phyloP scores from a whole-genome alignment of 1,284 basidiomycete genomes.

The Hemileia vastatrix region DNA sequence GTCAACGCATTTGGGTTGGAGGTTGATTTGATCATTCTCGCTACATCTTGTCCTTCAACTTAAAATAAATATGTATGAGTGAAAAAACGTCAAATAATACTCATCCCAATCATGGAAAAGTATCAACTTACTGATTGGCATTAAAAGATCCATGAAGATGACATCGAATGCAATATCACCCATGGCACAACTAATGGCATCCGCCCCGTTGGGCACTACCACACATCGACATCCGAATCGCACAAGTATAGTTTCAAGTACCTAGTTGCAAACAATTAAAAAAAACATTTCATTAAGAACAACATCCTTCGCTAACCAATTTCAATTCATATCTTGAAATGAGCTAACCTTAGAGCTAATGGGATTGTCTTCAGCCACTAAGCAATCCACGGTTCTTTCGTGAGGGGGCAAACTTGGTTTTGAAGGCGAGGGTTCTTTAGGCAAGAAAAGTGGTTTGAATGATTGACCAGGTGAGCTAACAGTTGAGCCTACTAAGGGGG shows the following conservation, averaged over 20 bases:
- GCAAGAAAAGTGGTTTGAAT: conserved; percentile 23
- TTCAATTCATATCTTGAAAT: conserved; percentile 26
- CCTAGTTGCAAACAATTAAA: conserved; percentile 44
- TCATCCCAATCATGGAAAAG: conserved; percentile 55
- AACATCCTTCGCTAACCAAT: conserved; percentile 20
- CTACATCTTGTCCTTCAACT: conserved; percentile 86
- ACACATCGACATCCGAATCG: conserved; percentile 88
- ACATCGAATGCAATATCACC: conserved; percentile 64
- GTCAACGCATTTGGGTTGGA: conserved; percentile 77
- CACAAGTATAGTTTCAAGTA: conserved; percentile 82
- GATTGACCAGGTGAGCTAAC: conserved; percentile 24
- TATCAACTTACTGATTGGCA: conserved; percentile 41
- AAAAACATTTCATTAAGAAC: neutral
- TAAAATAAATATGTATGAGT: conserved; percentile 1
- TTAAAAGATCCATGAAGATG: conserved; percentile 48
- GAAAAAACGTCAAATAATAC: conserved; percentile 4
- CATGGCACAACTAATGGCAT: conserved; percentile 92
- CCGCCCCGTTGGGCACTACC: conserved; percentile 87
- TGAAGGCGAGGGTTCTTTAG: conserved; percentile 45
- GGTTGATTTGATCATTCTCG: conserved; percentile 87
- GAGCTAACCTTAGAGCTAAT: conserved; percentile 63
- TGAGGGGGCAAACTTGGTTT: conserved; percentile 46
- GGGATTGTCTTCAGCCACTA: conserved; percentile 95
- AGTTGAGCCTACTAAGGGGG: conserved; percentile 25
- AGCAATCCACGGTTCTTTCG: conserved; percentile 59